These are phyloP conservation scores for Lanmaoa rubissima DNA, from an alignment of 768 basidiomycete genomes.

Conservation along the genomic window DNA sequence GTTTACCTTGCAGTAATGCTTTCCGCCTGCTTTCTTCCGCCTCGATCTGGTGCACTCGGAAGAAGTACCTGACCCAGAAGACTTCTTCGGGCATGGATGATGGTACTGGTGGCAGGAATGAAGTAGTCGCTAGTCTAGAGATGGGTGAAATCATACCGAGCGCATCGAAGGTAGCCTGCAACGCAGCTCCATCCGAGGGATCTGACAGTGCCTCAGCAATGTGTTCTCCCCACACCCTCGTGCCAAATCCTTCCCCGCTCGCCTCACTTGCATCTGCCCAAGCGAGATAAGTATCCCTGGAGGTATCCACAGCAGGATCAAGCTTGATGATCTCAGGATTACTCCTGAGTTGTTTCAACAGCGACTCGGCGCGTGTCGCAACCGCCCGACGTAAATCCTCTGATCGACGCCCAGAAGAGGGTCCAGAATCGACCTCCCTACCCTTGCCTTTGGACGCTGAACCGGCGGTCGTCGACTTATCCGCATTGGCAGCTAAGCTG, in stretches of 20 bases:
- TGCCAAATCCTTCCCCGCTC: conserved; percentile 49
- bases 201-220: conserved; percentile 50
- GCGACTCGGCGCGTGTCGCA: conserved; percentile 71
- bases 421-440: conserved; percentile 29
- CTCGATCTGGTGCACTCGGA: conserved; percentile 79
- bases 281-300: conserved; percentile 49
- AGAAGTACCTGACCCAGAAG: conserved; percentile 92
- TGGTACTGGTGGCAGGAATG: conserved; percentile 54
- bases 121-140: conserved; percentile 2
- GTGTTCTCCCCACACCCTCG: conserved; percentile 52
- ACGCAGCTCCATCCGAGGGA: conserved; percentile 46
- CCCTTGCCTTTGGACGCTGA: conserved; percentile 36
- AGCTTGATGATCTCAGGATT: conserved; percentile 74
- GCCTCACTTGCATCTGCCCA: conserved; percentile 63
- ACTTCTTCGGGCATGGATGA: conserved; percentile 54
- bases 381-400: conserved; percentile 52
- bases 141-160: conserved; percentile 50
- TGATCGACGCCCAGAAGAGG: conserved; percentile 29
- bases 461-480: conserved; percentile 12
- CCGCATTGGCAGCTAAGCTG: conserved; percentile 17
- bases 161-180: conserved; percentile 51
- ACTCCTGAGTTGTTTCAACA: conserved; percentile 69
- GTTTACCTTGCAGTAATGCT: conserved; percentile 67
- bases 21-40: conserved; percentile 78
- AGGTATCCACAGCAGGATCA: conserved; percentile 69